Evolutionary conservation across 2,329 filamentous ascomycete genomes (phyloP), one percentile per base, ranked within the genome.

Genomic region (Cephalotrichum gorgonifer): DNA sequence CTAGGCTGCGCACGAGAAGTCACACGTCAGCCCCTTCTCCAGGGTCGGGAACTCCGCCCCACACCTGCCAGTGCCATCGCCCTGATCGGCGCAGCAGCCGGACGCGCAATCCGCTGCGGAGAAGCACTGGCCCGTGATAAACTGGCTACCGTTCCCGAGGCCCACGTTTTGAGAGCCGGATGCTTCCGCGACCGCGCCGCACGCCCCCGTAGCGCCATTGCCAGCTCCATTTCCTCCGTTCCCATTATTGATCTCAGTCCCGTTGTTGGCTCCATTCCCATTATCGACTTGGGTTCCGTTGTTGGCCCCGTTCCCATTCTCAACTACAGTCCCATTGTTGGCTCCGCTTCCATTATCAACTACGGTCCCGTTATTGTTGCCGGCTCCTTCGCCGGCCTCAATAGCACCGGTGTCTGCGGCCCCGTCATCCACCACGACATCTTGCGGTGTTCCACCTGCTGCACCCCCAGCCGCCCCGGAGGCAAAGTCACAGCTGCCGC

Each of bases 101-200:
- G 61, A 62, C 5, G 55, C 57, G 43, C 62, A 64, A 47, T 62
- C 59, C n/a, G 56, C 55, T 39, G 58, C 44, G 38, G 52, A 52
- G 11, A 53, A 17, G 49, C 59, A 62, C 8, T 44, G 49, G 2
- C 59, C 59, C 5, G 56, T 60, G 50, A 62, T 61, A 52, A 61
- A 61, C 48, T 61, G 59, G 35, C 49, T 45, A 2, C 57, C 59
- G 6, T 51, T 28, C 1, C 56, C 59, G 43, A 54, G 56, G 4
- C 59, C 58, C 7, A 60, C 54, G 49, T 60, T 59, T 49, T 54
- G 51, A 25, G 50, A 53, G 2, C 58, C 58, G 5, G 52, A 30
- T 7, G 47, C 47, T 28, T 53, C 53, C 5, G 42, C 49, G 25
- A 45, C 42, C 22, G 22, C 31, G 2, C 30, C 46, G 15, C 46